Evolutionary conservation across 1,284 basidiomycete species (phyloP).

Genomic region (Leccinum pachyderme): DNA sequence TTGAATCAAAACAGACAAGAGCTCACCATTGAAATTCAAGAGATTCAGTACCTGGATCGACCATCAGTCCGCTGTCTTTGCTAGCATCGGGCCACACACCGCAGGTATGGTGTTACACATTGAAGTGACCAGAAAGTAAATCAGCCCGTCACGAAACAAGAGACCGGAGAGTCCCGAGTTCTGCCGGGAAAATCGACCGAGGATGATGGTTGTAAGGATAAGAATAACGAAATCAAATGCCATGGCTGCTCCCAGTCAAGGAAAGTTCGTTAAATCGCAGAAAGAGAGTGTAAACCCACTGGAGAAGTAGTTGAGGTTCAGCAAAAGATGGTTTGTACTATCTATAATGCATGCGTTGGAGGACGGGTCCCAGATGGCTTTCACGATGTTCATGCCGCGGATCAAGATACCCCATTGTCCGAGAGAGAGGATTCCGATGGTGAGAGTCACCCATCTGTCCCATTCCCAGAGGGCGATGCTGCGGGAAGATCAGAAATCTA

Average conservation of each 20-base stretch:
- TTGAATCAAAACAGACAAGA: background rate
- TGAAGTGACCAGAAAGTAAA: constrained; percentile 64
- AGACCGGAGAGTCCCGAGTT: constrained; percentile 57
- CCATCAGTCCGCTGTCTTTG: background rate
- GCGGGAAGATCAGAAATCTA: constrained; percentile 4
- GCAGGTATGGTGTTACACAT: constrained; percentile 65
- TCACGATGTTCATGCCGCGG: constrained; percentile 63
- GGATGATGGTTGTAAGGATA: constrained; percentile 49
- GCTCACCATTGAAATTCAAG: constrained; percentile 26
- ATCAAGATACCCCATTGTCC: constrained; percentile 67
- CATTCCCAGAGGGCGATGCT: constrained; percentile 73
- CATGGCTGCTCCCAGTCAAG: constrained; percentile 48
- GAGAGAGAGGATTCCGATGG: constrained; percentile 51
- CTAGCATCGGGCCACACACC: constrained; percentile 43
- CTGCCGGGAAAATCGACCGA: constrained; percentile 48
- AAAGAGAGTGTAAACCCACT: constrained; percentile 44
- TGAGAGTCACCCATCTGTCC: constrained; percentile 44
- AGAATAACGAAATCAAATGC: constrained; percentile 63
- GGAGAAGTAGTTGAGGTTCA: constrained; percentile 66
- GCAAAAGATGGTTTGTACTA: constrained; percentile 45
- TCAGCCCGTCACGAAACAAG: constrained; percentile 68
- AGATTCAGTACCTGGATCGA: constrained; percentile 24
- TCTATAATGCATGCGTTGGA: constrained; percentile 47
- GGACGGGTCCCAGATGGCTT: constrained; percentile 48
- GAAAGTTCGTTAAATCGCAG: background rate